Conservation (phyloP, 106 monocot genomes). For the Acorus calamus region DNA sequence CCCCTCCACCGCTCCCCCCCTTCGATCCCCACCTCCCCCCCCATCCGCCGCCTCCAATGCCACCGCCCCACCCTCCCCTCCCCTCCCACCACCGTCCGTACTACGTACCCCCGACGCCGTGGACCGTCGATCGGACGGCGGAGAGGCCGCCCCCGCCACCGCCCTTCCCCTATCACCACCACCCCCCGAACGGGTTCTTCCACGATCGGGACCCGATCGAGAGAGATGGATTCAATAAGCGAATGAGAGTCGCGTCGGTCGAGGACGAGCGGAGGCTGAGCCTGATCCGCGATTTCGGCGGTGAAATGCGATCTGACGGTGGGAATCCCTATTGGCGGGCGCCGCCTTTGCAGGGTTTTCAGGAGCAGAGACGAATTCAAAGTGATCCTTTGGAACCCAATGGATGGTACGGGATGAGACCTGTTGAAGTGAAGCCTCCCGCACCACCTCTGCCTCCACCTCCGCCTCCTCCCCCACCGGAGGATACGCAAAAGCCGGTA, state of each 20-base stretch:
- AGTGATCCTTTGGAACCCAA: too few relatives aligned
- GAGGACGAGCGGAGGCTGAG: constrained; percentile 62
- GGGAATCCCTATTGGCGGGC: neutral
- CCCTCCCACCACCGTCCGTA: neutral
- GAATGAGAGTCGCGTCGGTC: too few relatives aligned
- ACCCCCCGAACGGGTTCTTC: neutral
- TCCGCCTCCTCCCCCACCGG: too few relatives aligned
- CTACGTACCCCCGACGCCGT: constrained; percentile 42
- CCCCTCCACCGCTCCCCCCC: constrained; percentile 2
- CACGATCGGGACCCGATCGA: too few relatives aligned
- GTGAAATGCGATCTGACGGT: neutral
- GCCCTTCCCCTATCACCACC: neutral
- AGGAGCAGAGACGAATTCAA: too few relatives aligned
- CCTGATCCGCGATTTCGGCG: constrained; percentile 53
- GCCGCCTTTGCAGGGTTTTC: neutral
- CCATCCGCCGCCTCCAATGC: too few relatives aligned
- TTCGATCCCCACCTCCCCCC: neutral
- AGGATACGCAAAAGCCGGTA: too few relatives aligned
- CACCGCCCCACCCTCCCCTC: too few relatives aligned
- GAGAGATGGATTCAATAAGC: too few relatives aligned
- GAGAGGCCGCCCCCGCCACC: constrained; percentile 5
- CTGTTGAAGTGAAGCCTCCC: too few relatives aligned
- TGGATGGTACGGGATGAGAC: too few relatives aligned
- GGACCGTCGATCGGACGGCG: constrained; percentile 23
- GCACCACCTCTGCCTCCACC: too few relatives aligned